Evolutionary conservation across 805 yeast species (phyloP).

Genomic region (Saccharomycopsis sp.): DNA sequence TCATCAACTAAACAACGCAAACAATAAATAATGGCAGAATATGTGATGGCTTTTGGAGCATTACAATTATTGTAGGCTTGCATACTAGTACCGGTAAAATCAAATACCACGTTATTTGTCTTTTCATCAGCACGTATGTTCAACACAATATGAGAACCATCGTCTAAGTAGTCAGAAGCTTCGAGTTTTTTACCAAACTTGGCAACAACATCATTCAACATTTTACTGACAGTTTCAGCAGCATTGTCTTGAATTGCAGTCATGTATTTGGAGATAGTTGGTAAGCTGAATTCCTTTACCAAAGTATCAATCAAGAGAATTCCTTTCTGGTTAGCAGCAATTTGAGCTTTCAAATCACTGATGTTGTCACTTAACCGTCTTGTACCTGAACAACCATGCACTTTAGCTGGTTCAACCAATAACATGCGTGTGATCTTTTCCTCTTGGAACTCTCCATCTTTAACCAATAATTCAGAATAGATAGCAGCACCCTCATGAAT

Average conservation of each 20-base stretch:
- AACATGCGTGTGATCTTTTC: slow-evolving; percentile 56
- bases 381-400: slow-evolving; percentile 86
- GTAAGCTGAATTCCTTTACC: slow-evolving; percentile 54
- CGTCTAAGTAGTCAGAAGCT: slow-evolving; percentile 70
- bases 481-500: slow-evolving; percentile 92
- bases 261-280: slow-evolving; percentile 67
- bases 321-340: slow-evolving; percentile 86
- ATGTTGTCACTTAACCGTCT: slow-evolving; percentile 78
- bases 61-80: slow-evolving; percentile 86
- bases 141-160: slow-evolving; percentile 64
- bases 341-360: slow-evolving; percentile 78
- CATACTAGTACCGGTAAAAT: slow-evolving; percentile 81
- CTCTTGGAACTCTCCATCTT: slow-evolving; percentile 69
- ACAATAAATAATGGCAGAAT: slow-evolving; percentile 84
- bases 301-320: slow-evolving; percentile 55
- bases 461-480: slow-evolving; percentile 66
- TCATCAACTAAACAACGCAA: slow-evolving; percentile 77
- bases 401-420: slow-evolving; percentile 67
- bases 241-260: slow-evolving; percentile 77
- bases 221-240: slow-evolving; percentile 55
- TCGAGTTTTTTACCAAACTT: slow-evolving; percentile 37
- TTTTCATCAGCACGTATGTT: slow-evolving; percentile 43
- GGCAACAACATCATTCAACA: slow-evolving; percentile 39
- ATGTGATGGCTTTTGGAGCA: slow-evolving; percentile 87
- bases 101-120: slow-evolving; percentile 63